Evolutionary conservation across 2,329 filamentous ascomycete species (phyloP), one percentile per base, ranked within the genome.

Genomic region (Dothiorella sarmentorum): DNA sequence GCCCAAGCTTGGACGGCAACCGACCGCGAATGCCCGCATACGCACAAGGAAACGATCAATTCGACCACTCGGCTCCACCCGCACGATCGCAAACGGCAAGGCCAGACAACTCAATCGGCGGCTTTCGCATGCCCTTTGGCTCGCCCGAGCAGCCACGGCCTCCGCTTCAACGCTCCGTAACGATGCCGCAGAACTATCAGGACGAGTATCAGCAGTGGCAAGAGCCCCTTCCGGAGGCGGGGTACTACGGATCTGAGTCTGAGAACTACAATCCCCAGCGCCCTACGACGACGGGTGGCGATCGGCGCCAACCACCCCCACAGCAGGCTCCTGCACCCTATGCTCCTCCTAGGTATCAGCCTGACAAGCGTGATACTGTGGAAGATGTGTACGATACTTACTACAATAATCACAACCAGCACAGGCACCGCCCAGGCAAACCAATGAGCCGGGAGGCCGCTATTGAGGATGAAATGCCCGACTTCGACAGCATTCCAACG

Each of bases 381-480:
- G 78, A 74, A 27, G 49, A 53, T 2, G 49, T 84, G 56, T 81
- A 82, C 59, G 80, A 81, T 59, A 66, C 75, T 65, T 74, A 78
- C 65, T 73, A 79, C 64, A 66, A 69, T n/a, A 64, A 56, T 27
- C 66, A 62, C 63, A 64, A 62, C 57, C 70, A 35, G 65, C 42
- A 40, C 22, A 11, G 33, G 13, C 43, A 51, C 7, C 26, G 26
- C 17, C 44, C 29, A 70, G 53, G 11, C 13, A 63, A 60, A 33
- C 58, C 56, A 10, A 64, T 58, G 7, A 65, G 68, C 24, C 68
- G 73, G 42, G 76, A 75, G 35, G 71, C 73, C 52, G 72, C 75
- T 49, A 73, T 76, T 52, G 80, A 83, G 49, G 76, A 78, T 17
- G 83, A 85, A 47, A 85, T 86, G 82, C 84, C 84, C 2, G 81